Base-by-base conservation (phyloP, 1,284 basidiomycete species). In the Volvariella volvacea region DNA sequence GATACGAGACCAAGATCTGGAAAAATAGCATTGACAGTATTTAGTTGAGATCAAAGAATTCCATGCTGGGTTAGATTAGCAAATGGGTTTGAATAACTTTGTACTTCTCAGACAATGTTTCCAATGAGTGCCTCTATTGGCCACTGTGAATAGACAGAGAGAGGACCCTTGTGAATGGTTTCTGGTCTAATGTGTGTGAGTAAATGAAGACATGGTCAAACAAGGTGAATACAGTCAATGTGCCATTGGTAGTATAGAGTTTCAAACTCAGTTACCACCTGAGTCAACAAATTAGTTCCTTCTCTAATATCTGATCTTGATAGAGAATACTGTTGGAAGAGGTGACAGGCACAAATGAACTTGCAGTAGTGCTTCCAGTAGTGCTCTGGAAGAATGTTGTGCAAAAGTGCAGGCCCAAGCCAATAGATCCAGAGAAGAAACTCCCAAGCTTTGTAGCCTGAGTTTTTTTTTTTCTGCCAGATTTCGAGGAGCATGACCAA, bases 111-210 rank as follows among this genome's bases (percentile, higher is more conserved):
- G 2, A 58, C 59, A 4, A 67, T 54, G 47, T 63, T 60, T 1
- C 66, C 65, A 37, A 69, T 69, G 0, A 59, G 60, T 6, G 53
- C 48, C 40, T 69, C 64, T 52, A 66, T 60, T 0, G 57, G 57
- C 54, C 57, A 65, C 37, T 64, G 60, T 3, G 60, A 51, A 17
- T 44, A 54, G 34, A 47, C 50, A 3, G 44, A 36, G 0, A 39
- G 39, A 15, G 54, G 55, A 14, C 55, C 51, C 25, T 49, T 20
- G 12, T 49, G 12, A 7, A 45, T 16, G 4, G 47, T 48, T 38
- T 67, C 58, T 3, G 40, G 44, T 4, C 47, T 43, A 33, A 58
- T 19, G 47, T 67, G 63, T 16, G 39, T 14, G 2, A 59, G 41
- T 1, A 47, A 36, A 45, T 67, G 66, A 7, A 68, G 48, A 36